These are phyloP conservation scores for Hsuehochloa calcarea DNA, from an alignment of 176 grass and related monocot genomes.

Conservation along the genomic window DNA sequence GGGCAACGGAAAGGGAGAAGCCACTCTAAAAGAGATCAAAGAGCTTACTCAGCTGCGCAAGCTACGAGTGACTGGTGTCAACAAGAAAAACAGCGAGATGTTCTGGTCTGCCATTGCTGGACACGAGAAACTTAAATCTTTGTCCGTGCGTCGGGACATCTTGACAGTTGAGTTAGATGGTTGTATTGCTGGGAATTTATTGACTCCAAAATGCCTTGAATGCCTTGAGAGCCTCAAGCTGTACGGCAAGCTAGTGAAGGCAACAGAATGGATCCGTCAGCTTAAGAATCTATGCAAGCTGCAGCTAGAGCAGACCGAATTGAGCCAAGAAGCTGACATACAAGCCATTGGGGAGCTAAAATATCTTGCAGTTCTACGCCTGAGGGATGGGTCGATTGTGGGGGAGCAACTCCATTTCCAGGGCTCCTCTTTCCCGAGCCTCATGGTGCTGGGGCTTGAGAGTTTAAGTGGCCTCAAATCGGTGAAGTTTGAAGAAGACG, in stretches of 20 bases:
- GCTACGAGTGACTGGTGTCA: background rate
- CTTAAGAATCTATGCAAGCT: background rate
- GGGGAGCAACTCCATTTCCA: background rate
- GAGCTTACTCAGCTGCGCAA: background rate
- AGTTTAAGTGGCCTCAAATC: rapidly evolving
- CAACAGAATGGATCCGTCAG: background rate
- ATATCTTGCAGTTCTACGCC: background rate
- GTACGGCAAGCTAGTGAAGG: rapidly evolving
- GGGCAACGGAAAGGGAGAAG: background rate
- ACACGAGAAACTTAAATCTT: background rate
- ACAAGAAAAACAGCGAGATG: background rate
- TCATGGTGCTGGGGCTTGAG: rapidly evolving
- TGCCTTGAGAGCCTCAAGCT: background rate
- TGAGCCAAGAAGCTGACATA: background rate
- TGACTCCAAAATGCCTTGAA: background rate
- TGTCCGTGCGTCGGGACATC: background rate
- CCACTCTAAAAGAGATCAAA: background rate
- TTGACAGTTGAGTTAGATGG: background rate
- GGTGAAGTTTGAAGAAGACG: background rate
- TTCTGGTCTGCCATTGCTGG: background rate
- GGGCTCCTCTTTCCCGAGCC: background rate
- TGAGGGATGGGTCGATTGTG: rapidly evolving
- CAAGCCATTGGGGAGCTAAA: background rate
- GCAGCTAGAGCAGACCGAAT: rapidly evolving
- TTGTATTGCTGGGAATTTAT: background rate